Evolutionary conservation across 2,329 filamentous ascomycete genomes (phyloP), one percentile per base, ranked within the genome.

Genomic region (Cytospora leucostoma): DNA sequence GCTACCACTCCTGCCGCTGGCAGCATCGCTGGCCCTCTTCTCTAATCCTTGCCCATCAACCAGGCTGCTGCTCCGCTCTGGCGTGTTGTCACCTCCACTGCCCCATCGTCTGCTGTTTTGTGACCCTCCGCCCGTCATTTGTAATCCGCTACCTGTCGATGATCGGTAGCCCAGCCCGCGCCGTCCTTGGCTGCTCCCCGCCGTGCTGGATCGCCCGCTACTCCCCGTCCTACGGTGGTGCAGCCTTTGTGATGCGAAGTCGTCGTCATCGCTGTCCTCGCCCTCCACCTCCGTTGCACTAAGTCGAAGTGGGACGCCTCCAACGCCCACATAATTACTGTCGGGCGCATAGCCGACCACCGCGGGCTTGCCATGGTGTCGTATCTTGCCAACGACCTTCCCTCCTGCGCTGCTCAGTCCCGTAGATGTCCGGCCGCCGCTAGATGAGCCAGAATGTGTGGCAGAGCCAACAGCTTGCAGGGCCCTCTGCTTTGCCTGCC

Each of bases 241-340:
- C 76, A 82, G 70, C 65, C 80, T 82, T 68, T 79, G 75, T 69
- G 74, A 72, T 57, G 75, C 73, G 38, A 77, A 78, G 50, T 89
- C 88, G 56, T 92, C 90, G 52, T 92, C 89, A 59, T 92, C 91
- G 72, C 88, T 92, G 70, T 93, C 92, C 68, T 89, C 93, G 68
- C 91, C 92, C 71, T 96, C 93, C 15, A 98, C 91, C 75, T 99
- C 95, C 57, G 91, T 96, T n/a, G 95, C 94, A 74, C 92, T 96
- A 66, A 99, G 82, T 51, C 95, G 88, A 76, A 97, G 87, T 2
- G 95, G 95, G 47, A 98, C 93, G 61, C 92, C 93, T 49, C 88
- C 86, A 1, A 89, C 85, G 49, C 86, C 86, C 49, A 86, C 90
- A 65, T 92, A 90, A 62, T 94, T 93, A 63, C 82, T 85, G 52